Percentiles rank a stretch among this genome's conserved stretches.
Conservation (phyloP, 495 filamentous ascomycete species). For the Bryoglossum gracile region DNA sequence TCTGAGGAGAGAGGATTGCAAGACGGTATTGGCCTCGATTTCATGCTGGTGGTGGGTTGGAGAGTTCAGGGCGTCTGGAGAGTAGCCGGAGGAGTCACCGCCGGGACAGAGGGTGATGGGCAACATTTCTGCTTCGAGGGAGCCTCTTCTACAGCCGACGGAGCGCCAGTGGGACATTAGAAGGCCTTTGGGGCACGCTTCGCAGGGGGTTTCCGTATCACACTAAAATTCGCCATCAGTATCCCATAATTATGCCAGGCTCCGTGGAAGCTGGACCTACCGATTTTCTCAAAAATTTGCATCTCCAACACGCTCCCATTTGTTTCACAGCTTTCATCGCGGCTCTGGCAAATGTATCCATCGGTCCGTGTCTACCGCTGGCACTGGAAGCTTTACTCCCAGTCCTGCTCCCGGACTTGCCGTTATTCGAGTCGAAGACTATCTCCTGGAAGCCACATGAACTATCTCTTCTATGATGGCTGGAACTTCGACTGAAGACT, state of each 20-base stretch:
- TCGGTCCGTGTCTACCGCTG: not conserved
- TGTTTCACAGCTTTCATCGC: conserved; percentile 13
- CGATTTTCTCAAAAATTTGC: conserved; percentile 29
- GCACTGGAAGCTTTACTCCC: not conserved
- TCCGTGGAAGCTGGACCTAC: conserved; percentile 14
- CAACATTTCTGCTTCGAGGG: conserved; percentile 24
- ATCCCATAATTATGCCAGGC: too few relatives aligned
- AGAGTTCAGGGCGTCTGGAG: not conserved
- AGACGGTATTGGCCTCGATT: too few relatives aligned
- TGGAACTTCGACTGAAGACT: not conserved
- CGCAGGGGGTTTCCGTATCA: conserved; percentile 26
- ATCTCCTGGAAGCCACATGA: conserved; percentile 6
- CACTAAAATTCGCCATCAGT: conserved; percentile 20
- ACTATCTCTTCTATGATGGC: not conserved
- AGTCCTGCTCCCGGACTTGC: not conserved
- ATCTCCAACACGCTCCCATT: conserved; percentile 32
- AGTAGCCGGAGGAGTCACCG: too few relatives aligned
- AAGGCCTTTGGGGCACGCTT: conserved; percentile 27
- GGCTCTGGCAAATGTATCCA: conserved; percentile 7
- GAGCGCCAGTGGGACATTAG: conserved; percentile 28
- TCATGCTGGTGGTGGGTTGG: not conserved
- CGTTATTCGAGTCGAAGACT: conserved; percentile 6
- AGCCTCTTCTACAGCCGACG: conserved; percentile 30
- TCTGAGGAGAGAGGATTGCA: too few relatives aligned
- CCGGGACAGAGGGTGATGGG: conserved; percentile 25